phyloP scores from a whole-genome alignment of 805 yeast species.

The Kodamaea restingae region DNA sequence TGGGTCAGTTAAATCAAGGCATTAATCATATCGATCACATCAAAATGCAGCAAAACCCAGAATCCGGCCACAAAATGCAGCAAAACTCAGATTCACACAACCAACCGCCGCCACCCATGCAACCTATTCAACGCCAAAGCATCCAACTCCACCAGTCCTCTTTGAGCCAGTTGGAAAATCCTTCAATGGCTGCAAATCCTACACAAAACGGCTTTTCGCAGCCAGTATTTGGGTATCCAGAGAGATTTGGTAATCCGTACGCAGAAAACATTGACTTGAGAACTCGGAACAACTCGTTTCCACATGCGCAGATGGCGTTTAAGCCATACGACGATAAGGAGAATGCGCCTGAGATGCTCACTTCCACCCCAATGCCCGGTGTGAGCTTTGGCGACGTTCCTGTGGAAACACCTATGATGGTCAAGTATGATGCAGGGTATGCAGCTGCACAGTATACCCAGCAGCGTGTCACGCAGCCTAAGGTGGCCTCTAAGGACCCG shows the following conservation, averaged over 20 bases:
- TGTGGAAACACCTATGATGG: too few species aligned
- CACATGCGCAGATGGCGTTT: background rate
- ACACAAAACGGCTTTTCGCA: background rate
- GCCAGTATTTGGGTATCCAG: background rate
- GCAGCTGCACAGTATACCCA: too few species aligned
- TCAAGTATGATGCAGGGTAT: too few species aligned
- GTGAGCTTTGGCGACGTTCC: background rate
- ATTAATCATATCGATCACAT: too few species aligned
- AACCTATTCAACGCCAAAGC: background rate
- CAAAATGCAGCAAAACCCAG: too few species aligned
- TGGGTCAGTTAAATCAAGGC: too few species aligned
- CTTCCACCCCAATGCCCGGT: background rate
- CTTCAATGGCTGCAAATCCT: slow-evolving; percentile 1
- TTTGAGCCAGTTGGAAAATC: background rate
- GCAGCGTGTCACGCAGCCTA: slow-evolving; percentile 5
- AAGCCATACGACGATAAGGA: background rate
- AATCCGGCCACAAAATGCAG: too few species aligned
- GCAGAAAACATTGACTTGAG: background rate
- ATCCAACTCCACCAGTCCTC: background rate
- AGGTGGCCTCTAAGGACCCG: slow-evolving; percentile 17
- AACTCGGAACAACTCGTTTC: background rate
- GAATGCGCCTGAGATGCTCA: background rate
- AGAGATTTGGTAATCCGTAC: background rate
- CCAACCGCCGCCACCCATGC: background rate
- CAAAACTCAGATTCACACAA: too few species aligned